These are phyloP conservation scores for Fragilaria radians DNA, from an alignment of 108 stramenopile species.

Conservation along the genomic window DNA sequence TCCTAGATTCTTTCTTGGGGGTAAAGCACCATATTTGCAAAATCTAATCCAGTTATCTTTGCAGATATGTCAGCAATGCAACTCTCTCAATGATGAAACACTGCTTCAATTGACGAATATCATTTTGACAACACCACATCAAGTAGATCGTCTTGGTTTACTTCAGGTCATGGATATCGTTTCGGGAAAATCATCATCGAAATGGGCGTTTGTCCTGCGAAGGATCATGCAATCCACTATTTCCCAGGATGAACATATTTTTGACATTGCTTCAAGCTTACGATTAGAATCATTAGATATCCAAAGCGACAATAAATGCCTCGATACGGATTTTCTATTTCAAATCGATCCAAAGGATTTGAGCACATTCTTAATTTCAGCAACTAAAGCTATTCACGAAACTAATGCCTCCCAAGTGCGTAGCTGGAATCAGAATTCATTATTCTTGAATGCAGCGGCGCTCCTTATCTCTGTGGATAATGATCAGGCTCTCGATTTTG, in stretches of 20 bases:
- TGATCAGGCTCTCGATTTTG: constrained; percentile 7
- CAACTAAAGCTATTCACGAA: background rate
- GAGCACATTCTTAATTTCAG: too few species aligned
- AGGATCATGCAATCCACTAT: constrained; percentile 9
- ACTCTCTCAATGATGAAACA: background rate
- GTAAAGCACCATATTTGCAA: background rate
- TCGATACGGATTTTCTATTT: constrained; percentile 11
- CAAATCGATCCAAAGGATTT: background rate
- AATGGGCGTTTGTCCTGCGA: background rate
- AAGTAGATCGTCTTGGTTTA: background rate
- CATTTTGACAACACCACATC: background rate
- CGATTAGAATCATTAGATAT: background rate
- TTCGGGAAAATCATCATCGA: background rate
- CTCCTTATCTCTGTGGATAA: background rate
- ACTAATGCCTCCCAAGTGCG: background rate
- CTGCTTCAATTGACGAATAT: background rate
- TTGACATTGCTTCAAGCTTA: background rate
- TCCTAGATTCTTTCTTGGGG: background rate
- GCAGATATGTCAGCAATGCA: background rate
- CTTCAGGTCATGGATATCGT: background rate
- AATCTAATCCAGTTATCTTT: background rate
- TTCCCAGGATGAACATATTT: background rate
- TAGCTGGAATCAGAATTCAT: background rate
- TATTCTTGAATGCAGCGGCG: background rate
- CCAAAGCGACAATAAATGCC: constrained; percentile 26